Percentiles rank a stretch among this genome's conserved stretches.
Conservation (phyloP, 495 filamentous ascomycete species). For the Friedmanniomyces endolithicus region DNA sequence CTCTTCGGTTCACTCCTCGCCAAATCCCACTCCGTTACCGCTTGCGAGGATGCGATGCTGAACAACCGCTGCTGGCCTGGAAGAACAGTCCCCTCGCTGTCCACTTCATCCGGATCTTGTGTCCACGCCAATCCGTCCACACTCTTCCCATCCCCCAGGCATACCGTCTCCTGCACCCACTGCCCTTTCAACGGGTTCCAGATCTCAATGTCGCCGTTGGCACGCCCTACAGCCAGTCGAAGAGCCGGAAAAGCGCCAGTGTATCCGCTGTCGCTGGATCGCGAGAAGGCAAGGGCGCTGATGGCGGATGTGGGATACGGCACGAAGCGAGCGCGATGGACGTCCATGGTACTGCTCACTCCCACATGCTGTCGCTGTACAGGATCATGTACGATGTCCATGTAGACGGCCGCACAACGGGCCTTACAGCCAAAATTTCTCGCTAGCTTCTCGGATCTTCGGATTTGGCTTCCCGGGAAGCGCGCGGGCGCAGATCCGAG, state of each 20-base stretch:
- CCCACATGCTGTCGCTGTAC: no score
- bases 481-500: no score
- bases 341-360: constrained; percentile 55
- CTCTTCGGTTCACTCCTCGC: constrained; percentile 59
- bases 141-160: constrained; percentile 73
- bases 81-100: constrained; percentile 46
- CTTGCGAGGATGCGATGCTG: constrained; percentile 87
- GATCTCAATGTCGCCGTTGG: constrained; percentile 94
- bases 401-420: no score
- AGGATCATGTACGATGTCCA: no score
- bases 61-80: constrained; percentile 75
- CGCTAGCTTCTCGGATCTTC: no score
- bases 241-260: constrained; percentile 41
- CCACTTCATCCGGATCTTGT: constrained; percentile 61
- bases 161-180: constrained; percentile 82
- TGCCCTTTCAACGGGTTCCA: constrained; percentile 82
- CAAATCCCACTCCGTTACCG: constrained; percentile 90
- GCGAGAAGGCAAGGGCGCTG: constrained; percentile 87
- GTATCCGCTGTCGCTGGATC: constrained; percentile 45
- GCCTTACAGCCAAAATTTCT: no score
- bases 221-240: constrained; percentile 77
- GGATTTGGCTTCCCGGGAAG: no score
- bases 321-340: constrained; percentile 94
- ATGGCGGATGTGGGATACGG: constrained; percentile 88
- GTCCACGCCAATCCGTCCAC: constrained; percentile 88